These are phyloP conservation scores for Agroathelia rolfsii DNA, from an alignment of 1,284 basidiomycete species.

Conservation along the genomic window DNA sequence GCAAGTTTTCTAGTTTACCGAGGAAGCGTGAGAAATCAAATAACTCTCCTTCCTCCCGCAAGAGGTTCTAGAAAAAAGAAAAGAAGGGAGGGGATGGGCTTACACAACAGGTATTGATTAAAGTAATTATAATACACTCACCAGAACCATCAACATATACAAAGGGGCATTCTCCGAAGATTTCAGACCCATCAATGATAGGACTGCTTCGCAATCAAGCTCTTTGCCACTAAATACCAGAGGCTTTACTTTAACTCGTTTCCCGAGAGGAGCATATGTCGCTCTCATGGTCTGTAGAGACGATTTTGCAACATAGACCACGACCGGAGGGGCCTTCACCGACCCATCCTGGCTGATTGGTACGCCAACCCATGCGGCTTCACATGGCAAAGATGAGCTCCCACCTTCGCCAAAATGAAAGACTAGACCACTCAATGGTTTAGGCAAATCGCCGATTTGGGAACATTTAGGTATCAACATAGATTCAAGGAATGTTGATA, in stretches of 20 bases:
- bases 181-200: constrained; percentile 59
- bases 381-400: constrained; percentile 41
- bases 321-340: constrained; percentile 38
- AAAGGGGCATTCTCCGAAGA: constrained; percentile 50
- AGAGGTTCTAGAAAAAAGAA: constrained; percentile 23
- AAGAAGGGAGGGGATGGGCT: constrained; percentile 2
- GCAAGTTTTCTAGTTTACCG: constrained; percentile 36
- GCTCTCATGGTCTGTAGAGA: constrained; percentile 49
- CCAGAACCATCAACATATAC: constrained; percentile 55
- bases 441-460: constrained; percentile 38
- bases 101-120: constrained; percentile 30
- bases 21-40: constrained; percentile 39
- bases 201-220: constrained; percentile 54
- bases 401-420: constrained; percentile 65
- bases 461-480: constrained; percentile 47
- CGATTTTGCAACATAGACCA: constrained; percentile 53
- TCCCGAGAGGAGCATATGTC: constrained; percentile 44
- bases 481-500: constrained; percentile 53
- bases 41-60: constrained; percentile 37
- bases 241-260: constrained; percentile 39
- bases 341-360: constrained; percentile 24
- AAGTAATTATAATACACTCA: constrained; percentile 20
- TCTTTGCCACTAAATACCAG: constrained; percentile 50
- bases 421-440: constrained; percentile 50
- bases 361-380: constrained; percentile 51